These are phyloP conservation scores for Blastocystis sp. DNA, from an alignment of 352 stramenopile genomes.

Conservation along the genomic window DNA sequence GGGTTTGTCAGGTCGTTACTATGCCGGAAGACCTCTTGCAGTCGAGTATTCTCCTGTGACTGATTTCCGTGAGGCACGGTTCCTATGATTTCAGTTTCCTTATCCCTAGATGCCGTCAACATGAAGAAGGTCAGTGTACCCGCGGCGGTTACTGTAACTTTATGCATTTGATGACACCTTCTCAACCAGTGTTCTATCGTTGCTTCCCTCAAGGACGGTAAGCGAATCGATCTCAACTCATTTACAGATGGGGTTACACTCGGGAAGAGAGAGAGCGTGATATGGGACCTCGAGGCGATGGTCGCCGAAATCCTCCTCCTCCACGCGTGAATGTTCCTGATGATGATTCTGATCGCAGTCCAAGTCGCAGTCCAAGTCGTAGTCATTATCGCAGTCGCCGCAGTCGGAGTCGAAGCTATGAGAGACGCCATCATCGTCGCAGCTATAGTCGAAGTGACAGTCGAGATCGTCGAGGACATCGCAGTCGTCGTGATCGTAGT, in stretches of 20 bases:
- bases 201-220: conserved; percentile 61
- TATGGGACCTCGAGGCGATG: conserved; percentile 46
- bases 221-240: neutral
- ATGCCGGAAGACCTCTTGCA: conserved; percentile 88
- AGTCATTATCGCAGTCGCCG: conserved; percentile 14
- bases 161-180: conserved; percentile 93
- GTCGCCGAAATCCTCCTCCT: conserved; percentile 43
- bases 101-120: conserved; percentile 85
- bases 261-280: conserved; percentile 29
- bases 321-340: neutral
- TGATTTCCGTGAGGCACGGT: conserved; percentile 91
- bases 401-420: conserved; percentile 2
- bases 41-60: conserved; percentile 97
- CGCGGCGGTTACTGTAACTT: conserved; percentile 98
- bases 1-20: conserved; percentile 91
- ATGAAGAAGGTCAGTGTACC: conserved; percentile 93
- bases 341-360: conserved; percentile 5
- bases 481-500: neutral
- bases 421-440: neutral
- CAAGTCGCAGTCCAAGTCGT: neutral
- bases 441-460: conserved; percentile 24
- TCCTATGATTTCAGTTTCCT: neutral
- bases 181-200: conserved; percentile 70
- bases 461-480: neutral
- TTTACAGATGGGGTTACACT: conserved; percentile 48